Evolutionary conservation across 2,329 filamentous ascomycete species (phyloP), one percentile per base, ranked within the genome.

Genomic region (Coniochaeta sp.): DNA sequence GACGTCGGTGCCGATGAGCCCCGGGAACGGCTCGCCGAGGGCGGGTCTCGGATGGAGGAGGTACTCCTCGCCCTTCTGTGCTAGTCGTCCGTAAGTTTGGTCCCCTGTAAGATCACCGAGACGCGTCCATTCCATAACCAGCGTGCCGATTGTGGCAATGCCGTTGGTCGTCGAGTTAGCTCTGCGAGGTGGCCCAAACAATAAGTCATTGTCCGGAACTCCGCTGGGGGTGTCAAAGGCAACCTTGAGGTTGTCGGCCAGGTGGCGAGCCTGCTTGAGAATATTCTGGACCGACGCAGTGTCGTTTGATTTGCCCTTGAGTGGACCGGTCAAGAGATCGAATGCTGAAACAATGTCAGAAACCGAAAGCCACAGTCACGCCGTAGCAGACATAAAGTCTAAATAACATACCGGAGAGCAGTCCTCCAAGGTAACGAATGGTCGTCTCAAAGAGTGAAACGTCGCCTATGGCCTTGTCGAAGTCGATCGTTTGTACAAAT

Each of bases 401-500:
- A 7, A 52, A 22, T n/a, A 52, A 57, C 66, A 63, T 67, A 82
- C 87, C 90, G 2, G 91, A 89, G 9, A 96, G 70, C 67, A 96
- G 79, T 17, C 91, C 92, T 10, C 85, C 92, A 1, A 96, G 76
- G 68, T 96, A 96, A 30, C 92, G 87, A 68, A 96, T 96, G 0
- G 90, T 96, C 0, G 91, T 96, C 74, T 96, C 92, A 68, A 96
- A 96, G 8, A 96, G 74, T 40, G 89, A 93, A 56, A 96, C 85
- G 10, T 78, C 73, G 1, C 78, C 73, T 2, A 78, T 68, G 1
- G 88, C 89, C 12, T 79, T 76, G 47, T 81, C 81, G 69, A 90
- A 96, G 72, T 96, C 79, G 67, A 96, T 88, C 0, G 74, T 82
- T 0, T 85, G 81, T 54, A 96, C 82, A 69, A 87, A 87, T 6